Percentiles rank a stretch among this genome's conserved stretches.
Evolutionary conservation across 1,139 yeast species (phyloP).

Genomic region (Candida glucosophila): DNA sequence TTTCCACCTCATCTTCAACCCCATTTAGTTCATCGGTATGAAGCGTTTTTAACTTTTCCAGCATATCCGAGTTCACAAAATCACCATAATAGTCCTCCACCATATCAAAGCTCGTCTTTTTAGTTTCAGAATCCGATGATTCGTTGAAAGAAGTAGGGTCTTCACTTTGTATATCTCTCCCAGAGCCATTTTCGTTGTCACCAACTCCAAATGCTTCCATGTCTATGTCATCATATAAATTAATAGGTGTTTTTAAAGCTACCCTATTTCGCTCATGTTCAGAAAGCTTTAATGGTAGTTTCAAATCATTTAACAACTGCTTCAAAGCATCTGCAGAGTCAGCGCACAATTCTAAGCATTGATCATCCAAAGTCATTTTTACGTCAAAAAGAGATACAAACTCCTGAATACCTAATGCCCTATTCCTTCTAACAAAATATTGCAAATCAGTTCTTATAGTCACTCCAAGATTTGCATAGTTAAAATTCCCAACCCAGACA

Average conservation of each 20-base stretch:
- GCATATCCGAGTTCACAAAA: constrained; percentile 6
- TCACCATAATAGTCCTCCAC: constrained; percentile 16
- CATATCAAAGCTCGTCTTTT: constrained; percentile 6
- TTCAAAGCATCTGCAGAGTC: constrained; percentile 71
- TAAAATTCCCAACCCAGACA: constrained; percentile 37
- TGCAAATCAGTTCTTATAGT: constrained; percentile 22
- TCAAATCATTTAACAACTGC: constrained; percentile 64
- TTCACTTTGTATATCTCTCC: neutral
- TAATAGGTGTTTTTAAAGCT: constrained; percentile 23
- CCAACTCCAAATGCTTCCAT: constrained; percentile 6
- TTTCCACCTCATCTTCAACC: constrained; percentile 1
- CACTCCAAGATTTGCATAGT: constrained; percentile 33
- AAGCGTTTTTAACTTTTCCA: constrained; percentile 2
- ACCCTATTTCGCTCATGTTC: constrained; percentile 50
- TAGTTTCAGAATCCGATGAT: too few relatives aligned
- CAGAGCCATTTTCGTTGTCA: neutral
- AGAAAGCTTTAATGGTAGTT: constrained; percentile 51
- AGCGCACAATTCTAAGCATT: constrained; percentile 62
- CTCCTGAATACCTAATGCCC: constrained; percentile 12
- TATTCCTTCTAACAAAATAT: constrained; percentile 12
- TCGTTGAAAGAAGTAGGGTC: neutral
- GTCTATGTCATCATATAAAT: constrained; percentile 44
- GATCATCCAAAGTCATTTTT: constrained; percentile 40
- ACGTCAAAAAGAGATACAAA: constrained; percentile 28
- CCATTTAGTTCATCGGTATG: constrained; percentile 12